These are phyloP conservation scores for Papiliotrema flavescens DNA, from an alignment of 1,284 basidiomycete species.

Conservation along the genomic window DNA sequence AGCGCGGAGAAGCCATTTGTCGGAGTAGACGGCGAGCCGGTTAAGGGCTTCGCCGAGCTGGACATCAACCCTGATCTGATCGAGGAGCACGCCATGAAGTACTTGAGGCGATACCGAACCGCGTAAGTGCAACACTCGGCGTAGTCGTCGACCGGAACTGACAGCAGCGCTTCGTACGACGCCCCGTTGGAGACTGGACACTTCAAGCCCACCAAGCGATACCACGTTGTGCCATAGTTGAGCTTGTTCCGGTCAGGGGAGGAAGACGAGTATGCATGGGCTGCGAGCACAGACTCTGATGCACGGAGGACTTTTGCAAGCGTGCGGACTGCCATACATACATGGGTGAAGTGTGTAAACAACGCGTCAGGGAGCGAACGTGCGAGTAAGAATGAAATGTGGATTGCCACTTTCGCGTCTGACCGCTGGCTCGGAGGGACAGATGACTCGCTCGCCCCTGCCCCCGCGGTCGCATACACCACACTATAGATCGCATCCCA, in stretches of 20 bases:
- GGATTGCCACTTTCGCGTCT: too few relatives aligned
- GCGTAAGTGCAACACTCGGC: conserved; percentile 50
- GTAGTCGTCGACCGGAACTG: not conserved
- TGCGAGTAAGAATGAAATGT: too few relatives aligned
- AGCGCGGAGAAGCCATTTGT: conserved; percentile 42
- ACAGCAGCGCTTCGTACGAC: conserved; percentile 42
- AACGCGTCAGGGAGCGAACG: too few relatives aligned
- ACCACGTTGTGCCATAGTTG: conserved; percentile 51
- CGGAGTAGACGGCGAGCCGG: conserved; percentile 47
- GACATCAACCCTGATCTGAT: conserved; percentile 71
- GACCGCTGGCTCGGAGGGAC: too few relatives aligned
- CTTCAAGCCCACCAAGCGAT: conserved; percentile 47
- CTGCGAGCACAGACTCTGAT: not conserved
- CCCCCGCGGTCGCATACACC: too few relatives aligned
- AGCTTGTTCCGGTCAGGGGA: not conserved
- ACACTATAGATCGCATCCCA: too few relatives aligned
- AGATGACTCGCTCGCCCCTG: too few relatives aligned
- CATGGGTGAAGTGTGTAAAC: too few relatives aligned
- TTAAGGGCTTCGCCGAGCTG: conserved; percentile 54
- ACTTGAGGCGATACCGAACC: conserved; percentile 83
- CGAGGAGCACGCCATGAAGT: conserved; percentile 86
- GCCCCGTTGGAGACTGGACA: conserved; percentile 49
- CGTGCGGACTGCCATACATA: too few relatives aligned
- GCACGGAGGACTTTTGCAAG: not conserved
- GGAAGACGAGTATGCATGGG: not conserved